Conservation (phyloP, 495 filamentous ascomycete species). For the Penicillium pancosmium region DNA sequence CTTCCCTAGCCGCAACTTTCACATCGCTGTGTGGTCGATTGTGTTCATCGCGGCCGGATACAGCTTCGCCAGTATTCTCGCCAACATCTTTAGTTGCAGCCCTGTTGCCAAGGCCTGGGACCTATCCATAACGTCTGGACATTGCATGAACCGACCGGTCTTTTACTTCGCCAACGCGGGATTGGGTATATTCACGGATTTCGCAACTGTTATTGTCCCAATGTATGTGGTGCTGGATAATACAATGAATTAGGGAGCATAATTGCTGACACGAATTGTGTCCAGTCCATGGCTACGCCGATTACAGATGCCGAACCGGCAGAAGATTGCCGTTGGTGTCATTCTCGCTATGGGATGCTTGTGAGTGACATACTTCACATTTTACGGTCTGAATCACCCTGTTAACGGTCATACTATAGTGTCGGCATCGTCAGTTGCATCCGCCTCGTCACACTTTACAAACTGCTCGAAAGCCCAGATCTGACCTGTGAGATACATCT, state of each 20-base stretch:
- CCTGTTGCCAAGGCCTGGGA: slow-evolving; percentile 40
- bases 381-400: background rate
- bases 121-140: slow-evolving; percentile 20
- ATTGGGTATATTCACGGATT: slow-evolving; percentile 40
- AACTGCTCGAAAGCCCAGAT: slow-evolving; percentile 26
- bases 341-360: slow-evolving; percentile 36
- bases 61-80: slow-evolving; percentile 36
- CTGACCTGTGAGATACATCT: slow-evolving; percentile 29
- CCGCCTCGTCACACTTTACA: slow-evolving; percentile 30
- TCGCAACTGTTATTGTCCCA: slow-evolving; percentile 40
- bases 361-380: slow-evolving; percentile 21
- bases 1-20: slow-evolving; percentile 40
- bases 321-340: slow-evolving; percentile 32
- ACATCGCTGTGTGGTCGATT: slow-evolving; percentile 33
- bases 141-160: slow-evolving; percentile 34
- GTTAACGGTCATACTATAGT: slow-evolving; percentile 14
- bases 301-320: slow-evolving; percentile 36
- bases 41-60: slow-evolving; percentile 39
- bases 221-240: slow-evolving; percentile 27
- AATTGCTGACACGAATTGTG: background rate
- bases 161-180: slow-evolving; percentile 42
- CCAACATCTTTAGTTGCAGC: slow-evolving; percentile 36
- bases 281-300: slow-evolving; percentile 34
- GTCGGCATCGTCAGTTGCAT: slow-evolving; percentile 41
- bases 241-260: background rate